phyloP scores from a whole-genome alignment of 441 rosid genomes.

The Eutrema salsugineum region DNA sequence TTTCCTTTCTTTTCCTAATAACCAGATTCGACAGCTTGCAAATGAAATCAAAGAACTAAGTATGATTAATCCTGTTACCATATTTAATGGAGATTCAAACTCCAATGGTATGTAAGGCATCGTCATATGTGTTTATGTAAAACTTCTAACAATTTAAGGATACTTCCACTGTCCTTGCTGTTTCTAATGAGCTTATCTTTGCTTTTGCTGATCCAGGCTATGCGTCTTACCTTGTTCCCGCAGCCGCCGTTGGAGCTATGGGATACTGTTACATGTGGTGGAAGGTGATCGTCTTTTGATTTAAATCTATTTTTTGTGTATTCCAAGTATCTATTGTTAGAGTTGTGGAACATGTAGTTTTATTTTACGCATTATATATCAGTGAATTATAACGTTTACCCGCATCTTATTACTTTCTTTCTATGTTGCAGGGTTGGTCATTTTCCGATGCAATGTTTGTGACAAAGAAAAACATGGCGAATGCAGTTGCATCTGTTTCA shows the following conservation, averaged over 20 bases:
- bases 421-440: conserved; percentile 68
- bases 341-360: neutral
- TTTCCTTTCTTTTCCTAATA: neutral
- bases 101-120: conserved; percentile 45
- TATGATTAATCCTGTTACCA: conserved; percentile 61
- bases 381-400: neutral
- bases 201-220: conserved; percentile 41
- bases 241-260: conserved; percentile 91
- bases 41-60: conserved; percentile 86
- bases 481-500: conserved; percentile 71
- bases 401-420: conserved; percentile 17
- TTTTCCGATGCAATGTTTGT: conserved; percentile 87
- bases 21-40: conserved; percentile 74
- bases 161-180: neutral
- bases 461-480: conserved; percentile 82
- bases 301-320: conserved; percentile 2
- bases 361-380: neutral
- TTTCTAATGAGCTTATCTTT: neutral
- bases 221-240: conserved; percentile 82
- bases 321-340: neutral
- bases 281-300: conserved; percentile 49
- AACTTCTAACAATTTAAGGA: neutral
- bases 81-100: conserved; percentile 59
- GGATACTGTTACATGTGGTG: conserved; percentile 96
- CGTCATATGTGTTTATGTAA: neutral